Conservation (phyloP, 257 asterid genomes). For the Rhazya stricta region DNA sequence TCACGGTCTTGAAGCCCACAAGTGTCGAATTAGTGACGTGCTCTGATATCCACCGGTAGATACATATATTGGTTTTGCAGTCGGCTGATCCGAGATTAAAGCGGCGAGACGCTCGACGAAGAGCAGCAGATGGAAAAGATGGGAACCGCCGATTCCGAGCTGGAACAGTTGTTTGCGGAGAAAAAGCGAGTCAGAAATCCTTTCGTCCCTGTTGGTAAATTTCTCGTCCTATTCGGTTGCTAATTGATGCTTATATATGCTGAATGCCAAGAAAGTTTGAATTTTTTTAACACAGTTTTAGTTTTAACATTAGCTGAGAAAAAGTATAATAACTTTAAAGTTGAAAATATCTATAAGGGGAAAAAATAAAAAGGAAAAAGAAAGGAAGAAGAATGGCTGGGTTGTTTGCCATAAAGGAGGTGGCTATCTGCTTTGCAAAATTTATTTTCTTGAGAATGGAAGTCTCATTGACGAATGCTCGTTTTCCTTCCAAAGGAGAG, state of each 20-base stretch:
- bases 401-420: not conserved
- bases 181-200: constrained; percentile 72
- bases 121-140: constrained; percentile 37
- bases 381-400: no score
- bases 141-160: constrained; percentile 63
- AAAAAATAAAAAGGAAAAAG: not conserved
- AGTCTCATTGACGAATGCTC: not conserved
- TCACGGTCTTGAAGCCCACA: no score
- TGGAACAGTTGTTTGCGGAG: constrained; percentile 57
- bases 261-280: not conserved
- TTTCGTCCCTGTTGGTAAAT: constrained; percentile 68
- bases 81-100: not conserved
- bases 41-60: not conserved
- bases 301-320: not conserved
- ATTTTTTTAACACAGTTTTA: not conserved
- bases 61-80: not conserved
- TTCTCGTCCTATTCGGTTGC: constrained; percentile 9
- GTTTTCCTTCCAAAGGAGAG: not conserved
- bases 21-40: not conserved
- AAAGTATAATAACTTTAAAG: not conserved
- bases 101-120: not conserved
- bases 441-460: not conserved
- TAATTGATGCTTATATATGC: not conserved
- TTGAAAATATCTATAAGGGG: no score
- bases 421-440: not conserved